Evolutionary conservation across 352 stramenopile genomes (phyloP), one percentile per base, ranked within the genome.

Genomic region (Phytophthora sansomeana): DNA sequence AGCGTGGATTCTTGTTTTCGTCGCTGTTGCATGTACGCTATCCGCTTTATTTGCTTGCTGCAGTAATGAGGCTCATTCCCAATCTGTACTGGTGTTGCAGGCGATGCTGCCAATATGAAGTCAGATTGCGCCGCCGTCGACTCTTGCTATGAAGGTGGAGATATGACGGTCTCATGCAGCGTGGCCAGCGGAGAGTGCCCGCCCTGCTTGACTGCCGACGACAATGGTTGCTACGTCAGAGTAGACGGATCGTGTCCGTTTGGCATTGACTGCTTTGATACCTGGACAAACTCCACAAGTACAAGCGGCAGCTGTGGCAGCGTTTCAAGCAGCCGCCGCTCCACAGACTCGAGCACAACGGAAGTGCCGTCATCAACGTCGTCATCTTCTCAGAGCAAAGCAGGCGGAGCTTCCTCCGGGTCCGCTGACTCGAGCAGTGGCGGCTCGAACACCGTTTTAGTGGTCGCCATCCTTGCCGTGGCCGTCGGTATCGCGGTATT

Each of bases 391-490:
- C 39, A 39, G 11, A 36, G 32, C 32, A 26, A 46, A 9, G 17
- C 14, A 1, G 41, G 43, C 14, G 54, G 14, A 17, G 26, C 51
- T 7, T 26, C 29, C 11, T 35, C 14, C 9, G 39, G 44, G 28
- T 54, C 62, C n/a, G 49, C 44, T 16, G 54, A 69, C 28, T 48
- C 24, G 0, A 42, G 51, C 39, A 63, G 36, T 17, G 62, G 17
- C 11, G 43, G 49, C 16, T 83, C 60, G 0, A 71, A 83, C 64
- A 83, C 83, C 61, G 80, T 69, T n/a, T 58, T 88, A 29, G 71
- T 90, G 33, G 87, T 90, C 39, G 81, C 72, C 26, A 90, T 90
- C 53, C 77, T 88, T 26, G 77, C 78, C 7, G 81, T 80, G 6
- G 79, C 81, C 10, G 72, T 88, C 26, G 77, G 75, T 19, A 62